A percentile compares a stretch with the other conserved stretches of the same genome.
Evolutionary conservation across 257 asterid species (phyloP).

Genomic region (Eustoma russellianum): DNA sequence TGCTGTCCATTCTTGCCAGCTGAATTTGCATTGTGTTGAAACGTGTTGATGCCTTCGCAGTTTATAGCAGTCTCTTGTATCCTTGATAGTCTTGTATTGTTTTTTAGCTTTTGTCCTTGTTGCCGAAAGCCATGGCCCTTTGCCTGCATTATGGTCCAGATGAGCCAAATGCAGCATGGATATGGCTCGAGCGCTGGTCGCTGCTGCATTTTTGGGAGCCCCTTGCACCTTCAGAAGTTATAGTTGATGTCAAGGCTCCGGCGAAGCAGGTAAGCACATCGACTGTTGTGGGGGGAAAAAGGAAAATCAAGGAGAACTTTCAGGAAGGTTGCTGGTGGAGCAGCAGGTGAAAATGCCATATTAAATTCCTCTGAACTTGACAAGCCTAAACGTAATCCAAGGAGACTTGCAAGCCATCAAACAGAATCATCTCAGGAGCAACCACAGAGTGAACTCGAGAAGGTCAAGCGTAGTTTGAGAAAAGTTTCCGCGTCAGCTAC

Average conservation of each 20-base stretch:
- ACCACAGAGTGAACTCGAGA: slow-evolving; percentile 26
- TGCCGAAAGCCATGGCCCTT: slow-evolving; percentile 33
- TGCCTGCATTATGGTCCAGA: slow-evolving; percentile 32
- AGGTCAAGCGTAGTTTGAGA: slow-evolving; percentile 22
- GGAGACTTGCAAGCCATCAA: slow-evolving; percentile 19
- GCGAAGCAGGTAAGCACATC: slow-evolving; percentile 18
- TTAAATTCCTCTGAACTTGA: slow-evolving; percentile 19
- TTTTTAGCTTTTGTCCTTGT: slow-evolving; percentile 38
- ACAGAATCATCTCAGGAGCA: slow-evolving; percentile 17
- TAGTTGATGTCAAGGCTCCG: slow-evolving; percentile 11
- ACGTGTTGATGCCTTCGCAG: not conserved
- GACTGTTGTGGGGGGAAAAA: slow-evolving; percentile 18
- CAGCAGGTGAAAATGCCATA: slow-evolving; percentile 13
- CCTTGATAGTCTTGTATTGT: not conserved
- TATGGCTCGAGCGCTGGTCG: slow-evolving; percentile 62
- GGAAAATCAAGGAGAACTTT: slow-evolving; percentile 43
- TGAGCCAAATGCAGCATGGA: slow-evolving; percentile 47
- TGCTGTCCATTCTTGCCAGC: not conserved
- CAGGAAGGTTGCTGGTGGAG: slow-evolving; percentile 38
- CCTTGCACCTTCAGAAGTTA: slow-evolving; percentile 13
- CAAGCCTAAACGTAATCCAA: slow-evolving; percentile 23
- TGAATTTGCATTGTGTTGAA: not conserved
- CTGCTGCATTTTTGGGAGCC: slow-evolving; percentile 31
- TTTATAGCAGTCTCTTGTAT: not conserved
- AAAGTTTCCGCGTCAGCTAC: slow-evolving; percentile 19